phyloP scores from a whole-genome alignment of 1,284 basidiomycete genomes.

The Malassezia sp. region DNA sequence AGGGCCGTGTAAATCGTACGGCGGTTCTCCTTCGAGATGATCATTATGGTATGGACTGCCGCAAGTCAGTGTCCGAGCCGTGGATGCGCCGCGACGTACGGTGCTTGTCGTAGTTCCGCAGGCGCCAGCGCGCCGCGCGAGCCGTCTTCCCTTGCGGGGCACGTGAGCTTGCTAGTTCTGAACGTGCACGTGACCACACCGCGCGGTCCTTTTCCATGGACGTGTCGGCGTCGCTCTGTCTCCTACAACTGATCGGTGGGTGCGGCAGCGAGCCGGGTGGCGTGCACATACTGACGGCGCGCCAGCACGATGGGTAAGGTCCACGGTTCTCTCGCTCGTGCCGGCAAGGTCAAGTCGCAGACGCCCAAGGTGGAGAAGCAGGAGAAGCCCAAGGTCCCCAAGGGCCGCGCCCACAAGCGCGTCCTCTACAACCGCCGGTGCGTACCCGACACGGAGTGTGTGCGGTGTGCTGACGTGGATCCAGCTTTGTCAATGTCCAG shows the following conservation, averaged over 20 bases:
- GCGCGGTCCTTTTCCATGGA: conserved; percentile 1
- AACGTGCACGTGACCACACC: conserved; percentile 3
- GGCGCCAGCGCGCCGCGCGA: too few species aligned
- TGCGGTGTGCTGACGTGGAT: not conserved
- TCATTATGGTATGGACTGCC: conserved; percentile 25
- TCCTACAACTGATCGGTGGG: conserved; percentile 13
- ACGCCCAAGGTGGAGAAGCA: conserved; percentile 81
- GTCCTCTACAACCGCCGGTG: conserved; percentile 86
- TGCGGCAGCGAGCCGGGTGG: not conserved
- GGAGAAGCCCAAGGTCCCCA: conserved; percentile 94
- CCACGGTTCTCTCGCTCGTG: conserved; percentile 99
- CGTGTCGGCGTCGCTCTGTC: conserved; percentile 1
- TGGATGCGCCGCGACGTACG: too few species aligned
- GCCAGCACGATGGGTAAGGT: conserved; percentile 55
- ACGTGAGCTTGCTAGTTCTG: conserved; percentile 11
- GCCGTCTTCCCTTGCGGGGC: too few species aligned
- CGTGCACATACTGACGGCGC: conserved; percentile 8
- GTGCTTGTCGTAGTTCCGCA: too few species aligned
- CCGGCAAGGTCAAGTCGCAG: conserved; percentile 98
- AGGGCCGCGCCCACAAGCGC: conserved; percentile 92
- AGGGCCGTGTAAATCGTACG: conserved; percentile 44
- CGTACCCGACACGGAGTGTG: conserved; percentile 33
- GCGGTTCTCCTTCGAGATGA: conserved; percentile 47
- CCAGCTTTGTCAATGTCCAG: conserved; percentile 87
- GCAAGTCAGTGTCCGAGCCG: too few species aligned